phyloP scores from a whole-genome alignment of 768 basidiomycete species.

The Termitomyces sp. region DNA sequence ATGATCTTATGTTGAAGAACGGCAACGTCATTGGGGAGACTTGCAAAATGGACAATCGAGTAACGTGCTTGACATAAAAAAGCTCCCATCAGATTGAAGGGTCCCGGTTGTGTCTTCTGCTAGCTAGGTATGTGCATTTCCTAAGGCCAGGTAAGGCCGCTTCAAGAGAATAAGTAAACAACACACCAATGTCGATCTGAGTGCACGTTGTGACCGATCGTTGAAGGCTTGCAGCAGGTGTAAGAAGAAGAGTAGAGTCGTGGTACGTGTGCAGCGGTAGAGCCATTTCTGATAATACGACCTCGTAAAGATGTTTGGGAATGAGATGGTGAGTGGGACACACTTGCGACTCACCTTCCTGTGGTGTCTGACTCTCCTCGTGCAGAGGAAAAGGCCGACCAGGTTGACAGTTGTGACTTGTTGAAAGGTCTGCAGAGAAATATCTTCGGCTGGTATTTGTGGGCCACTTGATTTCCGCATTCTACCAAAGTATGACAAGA shows the following conservation, averaged over 20 bases:
- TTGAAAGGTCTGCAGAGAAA: no score
- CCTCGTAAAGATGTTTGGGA: no score
- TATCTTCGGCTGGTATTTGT: no score
- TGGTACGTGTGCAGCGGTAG: conserved; percentile 66
- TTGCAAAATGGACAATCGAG: conserved; percentile 66
- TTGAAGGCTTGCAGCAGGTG: conserved; percentile 77
- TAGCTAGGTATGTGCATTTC: conserved; percentile 68
- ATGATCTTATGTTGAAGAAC: conserved; percentile 71
- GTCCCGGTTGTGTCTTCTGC: conserved; percentile 41
- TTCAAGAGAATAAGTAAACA: background rate
- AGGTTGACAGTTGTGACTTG: no score
- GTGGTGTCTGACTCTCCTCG: no score
- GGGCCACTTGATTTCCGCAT: no score
- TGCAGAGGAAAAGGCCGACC: no score
- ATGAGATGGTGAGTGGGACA: no score
- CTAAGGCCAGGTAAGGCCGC: conserved; percentile 23
- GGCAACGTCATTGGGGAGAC: conserved; percentile 61
- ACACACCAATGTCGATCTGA: conserved; percentile 75
- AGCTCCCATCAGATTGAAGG: conserved; percentile 65
- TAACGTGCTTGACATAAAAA: conserved; percentile 70
- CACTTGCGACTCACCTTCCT: no score
- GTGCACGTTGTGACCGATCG: conserved; percentile 65
- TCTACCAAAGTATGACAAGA: no score
- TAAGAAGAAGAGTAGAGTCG: conserved; percentile 63
- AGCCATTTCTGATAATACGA: conserved; percentile 66